phyloP scores from a whole-genome alignment of 2,329 filamentous ascomycete species.

The Neofusicoccum cordaticola region DNA sequence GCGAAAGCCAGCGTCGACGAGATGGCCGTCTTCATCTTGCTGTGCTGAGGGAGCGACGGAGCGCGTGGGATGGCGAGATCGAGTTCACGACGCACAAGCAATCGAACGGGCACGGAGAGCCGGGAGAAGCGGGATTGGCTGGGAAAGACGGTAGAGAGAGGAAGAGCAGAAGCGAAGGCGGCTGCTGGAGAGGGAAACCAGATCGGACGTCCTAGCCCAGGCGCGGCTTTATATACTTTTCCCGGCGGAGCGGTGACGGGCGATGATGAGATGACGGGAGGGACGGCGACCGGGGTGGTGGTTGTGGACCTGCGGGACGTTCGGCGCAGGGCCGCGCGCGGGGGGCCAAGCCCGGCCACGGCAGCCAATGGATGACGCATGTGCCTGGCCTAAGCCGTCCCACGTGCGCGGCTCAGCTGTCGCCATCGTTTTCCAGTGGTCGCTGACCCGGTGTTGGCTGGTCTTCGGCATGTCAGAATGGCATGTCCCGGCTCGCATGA shows the following conservation, averaged over 20 bases:
- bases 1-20: neutral
- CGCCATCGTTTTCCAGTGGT: neutral
- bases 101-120: too few relatives aligned
- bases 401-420: conserved; percentile 1
- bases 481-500: neutral
- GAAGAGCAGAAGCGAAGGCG: neutral
- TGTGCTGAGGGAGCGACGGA: neutral
- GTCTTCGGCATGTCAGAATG: neutral
- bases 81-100: too few relatives aligned
- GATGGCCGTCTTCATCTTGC: neutral
- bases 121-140: neutral
- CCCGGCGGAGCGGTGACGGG: neutral
- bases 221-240: neutral
- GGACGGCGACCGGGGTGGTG: neutral
- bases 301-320: neutral
- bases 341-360: neutral
- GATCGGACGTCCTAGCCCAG: too few relatives aligned
- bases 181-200: neutral
- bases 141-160: too few relatives aligned
- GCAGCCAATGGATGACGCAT: conserved; percentile 11
- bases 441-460: too few relatives aligned
- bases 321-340: neutral
- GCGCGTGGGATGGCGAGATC: neutral
- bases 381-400: neutral
- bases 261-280: conserved; percentile 3